phyloP scores from a whole-genome alignment of 2,329 filamentous ascomycete genomes.

The Cercospora sesami region DNA sequence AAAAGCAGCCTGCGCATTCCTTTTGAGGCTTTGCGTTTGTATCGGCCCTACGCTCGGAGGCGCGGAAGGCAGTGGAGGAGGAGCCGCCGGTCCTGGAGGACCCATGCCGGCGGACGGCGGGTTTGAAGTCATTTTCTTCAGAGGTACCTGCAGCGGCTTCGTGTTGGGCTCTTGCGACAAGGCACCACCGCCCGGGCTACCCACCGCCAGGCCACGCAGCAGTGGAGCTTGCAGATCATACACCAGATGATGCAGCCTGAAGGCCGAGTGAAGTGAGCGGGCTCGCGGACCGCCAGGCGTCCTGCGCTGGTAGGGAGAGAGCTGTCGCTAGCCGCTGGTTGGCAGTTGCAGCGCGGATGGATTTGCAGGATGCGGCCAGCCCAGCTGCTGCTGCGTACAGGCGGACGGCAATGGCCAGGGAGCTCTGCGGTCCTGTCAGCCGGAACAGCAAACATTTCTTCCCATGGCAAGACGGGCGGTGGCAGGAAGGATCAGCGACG shows the following conservation, averaged over 20 bases:
- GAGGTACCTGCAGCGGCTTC: not conserved
- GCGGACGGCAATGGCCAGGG: not conserved
- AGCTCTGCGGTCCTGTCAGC: not conserved
- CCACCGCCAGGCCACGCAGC: not conserved
- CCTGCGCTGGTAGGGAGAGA: conserved; percentile 4
- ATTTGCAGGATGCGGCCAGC: not conserved
- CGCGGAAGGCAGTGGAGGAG: conserved; percentile 20
- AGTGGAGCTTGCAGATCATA: not conserved
- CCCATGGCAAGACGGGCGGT: not conserved
- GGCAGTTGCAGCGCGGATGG: not conserved
- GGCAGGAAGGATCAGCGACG: not conserved
- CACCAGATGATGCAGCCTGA: not conserved
- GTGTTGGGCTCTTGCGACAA: not conserved
- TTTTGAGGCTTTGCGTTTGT: conserved; percentile 33
- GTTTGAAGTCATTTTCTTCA: conserved; percentile 30
- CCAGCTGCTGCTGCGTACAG: not conserved
- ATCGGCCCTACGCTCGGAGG: conserved; percentile 21
- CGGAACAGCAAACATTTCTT: not conserved
- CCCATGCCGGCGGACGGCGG: conserved; percentile 39
- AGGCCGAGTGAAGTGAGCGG: not conserved
- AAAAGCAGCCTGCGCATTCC: conserved; percentile 44
- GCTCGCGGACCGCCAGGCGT: not conserved
- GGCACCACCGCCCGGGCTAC: not conserved
- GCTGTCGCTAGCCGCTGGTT: not conserved
- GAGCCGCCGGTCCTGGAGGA: conserved; percentile 18